Evolutionary conservation across 441 rosid species (phyloP), one percentile per base, ranked within the genome.

Genomic region (Sinapis alba): DNA sequence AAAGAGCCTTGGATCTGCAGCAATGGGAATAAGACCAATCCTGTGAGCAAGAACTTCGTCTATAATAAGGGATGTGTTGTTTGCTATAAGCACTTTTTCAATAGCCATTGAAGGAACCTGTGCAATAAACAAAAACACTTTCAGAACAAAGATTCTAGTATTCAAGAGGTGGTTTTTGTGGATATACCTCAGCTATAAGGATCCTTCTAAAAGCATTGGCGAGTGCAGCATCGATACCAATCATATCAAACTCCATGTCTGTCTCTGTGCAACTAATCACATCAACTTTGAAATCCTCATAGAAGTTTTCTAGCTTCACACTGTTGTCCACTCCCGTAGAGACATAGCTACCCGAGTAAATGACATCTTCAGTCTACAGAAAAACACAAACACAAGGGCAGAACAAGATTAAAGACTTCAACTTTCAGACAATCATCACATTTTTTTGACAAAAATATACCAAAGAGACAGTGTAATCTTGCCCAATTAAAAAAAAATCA

Each of bases 1-100:
- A 64, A 96, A 96, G 50, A 83, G 86, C 82, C 94, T 88, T 27
- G 99, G 98, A 73, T 96, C 97, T 69, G 83, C 94, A 9, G 65
- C 78, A 61, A 96, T 81, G 24, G 98, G 99, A 83, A 93, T 76
- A 50, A 96, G 97, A 78, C 99, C 99, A 82, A 96, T 79, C 78
- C 97, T 88, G 51, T 91, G 97, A 65, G 99, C 86, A 79, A 93
- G 97, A 80, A 96, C 96, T 84, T 96, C 99, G 45, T 96, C 99
- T 81, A 89, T 94, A 67, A 96, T 34, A 58, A 93, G 56, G 1
- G 99, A 96, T 7, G 99, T 91, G 75, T 96, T 96, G 77, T 93
- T 91, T 68, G 93, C 97, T 32, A 96, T 76, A 51, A 91, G 79
- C 72, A 96, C 99, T 78, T 93, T 90, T 76, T 96, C 99, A 81